A percentile compares a stretch with the other conserved stretches of the same genome.
phyloP scores from a whole-genome alignment of 805 yeast species.

The Starmerella geochares region DNA sequence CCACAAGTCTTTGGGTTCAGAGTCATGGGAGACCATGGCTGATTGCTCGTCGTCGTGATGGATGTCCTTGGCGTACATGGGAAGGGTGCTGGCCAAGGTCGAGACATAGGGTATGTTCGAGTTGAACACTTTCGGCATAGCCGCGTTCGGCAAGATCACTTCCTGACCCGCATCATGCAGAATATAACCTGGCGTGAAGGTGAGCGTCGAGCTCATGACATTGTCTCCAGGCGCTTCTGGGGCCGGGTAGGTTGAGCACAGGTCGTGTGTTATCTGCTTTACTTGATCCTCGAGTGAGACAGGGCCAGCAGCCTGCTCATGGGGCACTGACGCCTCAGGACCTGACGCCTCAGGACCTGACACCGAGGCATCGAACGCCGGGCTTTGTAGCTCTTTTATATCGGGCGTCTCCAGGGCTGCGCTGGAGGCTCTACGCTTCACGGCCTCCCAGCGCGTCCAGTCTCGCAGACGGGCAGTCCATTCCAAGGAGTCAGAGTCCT shows the following conservation, averaged over 20 bases:
- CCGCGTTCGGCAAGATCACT: slow-evolving; percentile 15
- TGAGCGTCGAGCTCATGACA: slow-evolving; percentile 21
- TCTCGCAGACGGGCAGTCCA: slow-evolving; percentile 27
- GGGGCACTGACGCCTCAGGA: not conserved
- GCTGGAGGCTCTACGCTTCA: slow-evolving; percentile 8
- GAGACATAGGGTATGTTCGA: slow-evolving; percentile 28
- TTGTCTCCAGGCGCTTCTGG: slow-evolving; percentile 1
- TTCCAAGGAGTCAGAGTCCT: slow-evolving; percentile 25
- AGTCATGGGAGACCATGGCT: not conserved
- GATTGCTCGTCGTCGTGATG: slow-evolving; percentile 23
- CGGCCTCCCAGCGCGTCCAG: slow-evolving; percentile 26
- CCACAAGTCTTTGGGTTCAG: slow-evolving; percentile 2
- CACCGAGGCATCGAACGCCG: not conserved
- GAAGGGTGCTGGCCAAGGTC: slow-evolving; percentile 24
- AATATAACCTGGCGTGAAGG: slow-evolving; percentile 30
- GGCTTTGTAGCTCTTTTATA: not conserved
- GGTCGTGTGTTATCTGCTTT: not conserved
- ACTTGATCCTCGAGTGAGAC: not conserved
- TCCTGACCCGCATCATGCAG: slow-evolving; percentile 22
- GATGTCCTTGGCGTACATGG: slow-evolving; percentile 22
- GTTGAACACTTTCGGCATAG: slow-evolving; percentile 23
- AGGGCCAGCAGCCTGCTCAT: not conserved
- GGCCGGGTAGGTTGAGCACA: not conserved
- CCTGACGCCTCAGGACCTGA: not conserved
- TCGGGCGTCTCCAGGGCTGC: not conserved